A percentile compares a stretch with the other conserved stretches of the same genome.
Evolutionary conservation across 768 basidiomycete species (phyloP).

Genomic region (Thelephora ganbajun): DNA sequence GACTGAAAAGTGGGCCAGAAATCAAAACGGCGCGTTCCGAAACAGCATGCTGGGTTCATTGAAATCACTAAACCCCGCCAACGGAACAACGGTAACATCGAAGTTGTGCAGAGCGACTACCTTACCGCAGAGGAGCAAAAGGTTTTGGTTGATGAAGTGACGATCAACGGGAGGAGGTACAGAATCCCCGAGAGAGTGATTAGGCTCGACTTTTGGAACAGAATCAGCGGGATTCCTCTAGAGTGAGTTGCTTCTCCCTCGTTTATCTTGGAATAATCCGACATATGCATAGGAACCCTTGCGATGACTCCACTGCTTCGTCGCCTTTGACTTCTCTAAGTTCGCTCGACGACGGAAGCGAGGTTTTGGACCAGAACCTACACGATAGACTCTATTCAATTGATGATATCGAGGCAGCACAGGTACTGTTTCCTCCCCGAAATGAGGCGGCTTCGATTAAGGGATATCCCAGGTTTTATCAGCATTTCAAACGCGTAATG

Average conservation of each 20-base stretch:
- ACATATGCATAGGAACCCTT: conserved; percentile 9
- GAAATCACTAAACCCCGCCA: conserved; percentile 62
- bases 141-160: conserved; percentile 63
- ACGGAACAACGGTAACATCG: conserved; percentile 87
- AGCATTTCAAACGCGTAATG: no score
- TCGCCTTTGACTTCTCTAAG: conserved; percentile 66
- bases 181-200: conserved; percentile 87
- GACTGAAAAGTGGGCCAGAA: conserved; percentile 30
- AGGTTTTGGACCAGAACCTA: conserved; percentile 13
- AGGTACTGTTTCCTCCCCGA: conserved; percentile 24
- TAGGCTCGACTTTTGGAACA: conserved; percentile 92
- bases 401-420: conserved; percentile 47
- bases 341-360: conserved; percentile 50
- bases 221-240: conserved; percentile 26
- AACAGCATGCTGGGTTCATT: conserved; percentile 49
- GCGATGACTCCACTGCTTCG: conserved; percentile 37
- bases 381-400: conserved; percentile 14
- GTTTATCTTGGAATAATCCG: not conserved
- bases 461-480: no score
- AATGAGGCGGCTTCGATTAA: no score
- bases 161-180: conserved; percentile 83
- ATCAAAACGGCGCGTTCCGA: conserved; percentile 69
- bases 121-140: conserved; percentile 26
- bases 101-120: conserved; percentile 61
- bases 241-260: conserved; percentile 21